These are phyloP conservation scores for Cercospora sesami DNA, from an alignment of 2,329 filamentous ascomycete species.

Conservation along the genomic window DNA sequence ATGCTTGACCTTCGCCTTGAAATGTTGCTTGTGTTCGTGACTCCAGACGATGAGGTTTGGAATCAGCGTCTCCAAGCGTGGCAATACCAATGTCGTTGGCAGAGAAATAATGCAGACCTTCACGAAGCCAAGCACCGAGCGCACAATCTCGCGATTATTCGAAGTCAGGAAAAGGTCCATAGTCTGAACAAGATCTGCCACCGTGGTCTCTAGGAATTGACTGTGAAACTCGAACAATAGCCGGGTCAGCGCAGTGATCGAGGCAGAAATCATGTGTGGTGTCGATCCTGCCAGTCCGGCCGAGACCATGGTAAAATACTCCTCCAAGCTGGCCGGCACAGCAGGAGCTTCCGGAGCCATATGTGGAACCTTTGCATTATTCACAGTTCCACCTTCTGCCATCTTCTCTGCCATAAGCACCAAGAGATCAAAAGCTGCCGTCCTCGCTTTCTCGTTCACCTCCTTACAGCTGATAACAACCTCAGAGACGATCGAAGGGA, in stretches of 20 bases:
- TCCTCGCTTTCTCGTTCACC: conserved; percentile 91
- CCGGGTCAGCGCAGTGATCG: conserved; percentile 92
- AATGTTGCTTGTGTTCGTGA: conserved; percentile 96
- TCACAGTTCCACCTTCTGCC: conserved; percentile 70
- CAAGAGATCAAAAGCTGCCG: conserved; percentile 84
- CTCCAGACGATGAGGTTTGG: conserved; percentile 94
- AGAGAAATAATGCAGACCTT: conserved; percentile 92
- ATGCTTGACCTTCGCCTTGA: conserved; percentile 96
- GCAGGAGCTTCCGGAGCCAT: conserved; percentile 77
- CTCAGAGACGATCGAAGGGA: conserved; percentile 86
- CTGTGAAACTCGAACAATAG: conserved; percentile 88
- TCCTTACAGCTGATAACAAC: conserved; percentile 97
- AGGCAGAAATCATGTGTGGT: conserved; percentile 95
- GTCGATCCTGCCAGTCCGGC: conserved; percentile 89
- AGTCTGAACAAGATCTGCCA: conserved; percentile 84
- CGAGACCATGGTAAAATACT: conserved; percentile 98
- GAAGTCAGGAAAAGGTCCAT: conserved; percentile 95
- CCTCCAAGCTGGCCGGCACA: conserved; percentile 79
- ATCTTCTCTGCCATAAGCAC: conserved; percentile 86
- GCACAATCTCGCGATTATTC: conserved; percentile 95
- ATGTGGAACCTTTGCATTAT: conserved; percentile 81
- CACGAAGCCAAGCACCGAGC: conserved; percentile 90
- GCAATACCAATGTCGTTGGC: conserved; percentile 74
- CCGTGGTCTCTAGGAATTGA: conserved; percentile 65
- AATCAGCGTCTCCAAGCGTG: conserved; percentile 73